phyloP scores from a whole-genome alignment of 2,329 filamentous ascomycete genomes.

The Calonectria crousiana region DNA sequence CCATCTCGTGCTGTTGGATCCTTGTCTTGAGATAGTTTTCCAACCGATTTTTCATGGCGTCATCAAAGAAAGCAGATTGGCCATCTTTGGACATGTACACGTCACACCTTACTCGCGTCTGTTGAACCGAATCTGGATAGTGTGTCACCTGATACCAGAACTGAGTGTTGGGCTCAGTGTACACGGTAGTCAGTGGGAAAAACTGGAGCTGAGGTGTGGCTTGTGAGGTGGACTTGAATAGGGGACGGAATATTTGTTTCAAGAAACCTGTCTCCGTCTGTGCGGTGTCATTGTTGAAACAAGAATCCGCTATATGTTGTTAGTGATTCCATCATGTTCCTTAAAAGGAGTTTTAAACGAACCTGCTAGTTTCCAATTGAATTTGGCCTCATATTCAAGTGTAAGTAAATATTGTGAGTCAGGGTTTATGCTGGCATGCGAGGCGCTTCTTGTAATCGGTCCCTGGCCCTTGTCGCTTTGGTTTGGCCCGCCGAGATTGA shows the following conservation, averaged over 20 bases:
- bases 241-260: neutral
- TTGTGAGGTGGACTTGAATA: neutral
- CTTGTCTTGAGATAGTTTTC: neutral
- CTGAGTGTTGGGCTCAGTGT: slow-evolving; percentile 5
- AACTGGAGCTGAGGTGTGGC: neutral
- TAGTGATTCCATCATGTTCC: neutral
- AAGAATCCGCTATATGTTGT: neutral
- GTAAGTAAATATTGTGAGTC: slow-evolving; percentile 6
- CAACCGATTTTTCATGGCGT: neutral
- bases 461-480: neutral
- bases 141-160: slow-evolving; percentile 29
- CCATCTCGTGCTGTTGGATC: neutral
- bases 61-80: neutral
- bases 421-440: neutral
- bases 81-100: slow-evolving; percentile 14
- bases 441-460: neutral
- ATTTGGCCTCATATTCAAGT: slow-evolving; percentile 13
- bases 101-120: slow-evolving; percentile 26
- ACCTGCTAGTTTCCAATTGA: slow-evolving; percentile 29
- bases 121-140: slow-evolving; percentile 18
- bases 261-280: neutral
- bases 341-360: neutral
- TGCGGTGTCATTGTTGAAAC: neutral
- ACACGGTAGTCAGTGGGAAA: slow-evolving; percentile 9
- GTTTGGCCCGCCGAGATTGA: slow-evolving; percentile 14